Base-by-base conservation (phyloP, 495 filamentous ascomycete species). In the Saxispiralis lemnorum region DNA sequence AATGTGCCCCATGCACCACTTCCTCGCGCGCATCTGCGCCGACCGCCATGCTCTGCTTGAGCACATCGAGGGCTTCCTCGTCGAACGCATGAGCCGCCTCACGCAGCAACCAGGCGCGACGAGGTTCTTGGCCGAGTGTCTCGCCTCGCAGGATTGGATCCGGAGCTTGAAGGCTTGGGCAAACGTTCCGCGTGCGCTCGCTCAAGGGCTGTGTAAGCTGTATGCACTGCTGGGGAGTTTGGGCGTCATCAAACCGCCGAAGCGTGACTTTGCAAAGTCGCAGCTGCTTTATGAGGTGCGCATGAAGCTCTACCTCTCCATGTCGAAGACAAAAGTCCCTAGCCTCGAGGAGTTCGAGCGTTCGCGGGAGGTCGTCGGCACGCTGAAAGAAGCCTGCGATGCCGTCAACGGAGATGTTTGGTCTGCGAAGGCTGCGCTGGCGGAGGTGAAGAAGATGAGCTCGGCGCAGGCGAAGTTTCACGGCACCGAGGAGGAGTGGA, bases 1-100 rank as follows among this genome's bases (percentile, higher is more conserved):
- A 61, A 66, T 89, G 6, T 72, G 78, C 11, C 76, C 73, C 13
- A 94, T 94, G 82, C 95, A 93, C 57, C 88, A 81, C 78, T 92
- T 82, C 35, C 51, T 59, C 6, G 38, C 34, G 12, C 30, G n/a
- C 6, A 9, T 36, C 54, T 20, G 21, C 20, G 7, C 28, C 7
- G 31, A 38, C 5, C 41, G 35, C 20, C 7, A 10, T 17, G 35
- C 11, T 1, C n/a, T 48, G 15, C 4, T 48, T 9, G 30, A 38
- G 18, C 18, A 36, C 10, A 42, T 49, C 15, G 35, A 37, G 20
- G 31, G 7, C n/a, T 47, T 40, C 34, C 31, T 44, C 7, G 9
- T 33, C 9, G 28, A 12, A 4, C 24, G 50, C 9, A 31, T 34
- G 32, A 20, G 15, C 11, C 36, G 18, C 6, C 19, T 43, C 5